Base-by-base conservation (phyloP, 768 basidiomycete species). In the Mycena crocata region DNA sequence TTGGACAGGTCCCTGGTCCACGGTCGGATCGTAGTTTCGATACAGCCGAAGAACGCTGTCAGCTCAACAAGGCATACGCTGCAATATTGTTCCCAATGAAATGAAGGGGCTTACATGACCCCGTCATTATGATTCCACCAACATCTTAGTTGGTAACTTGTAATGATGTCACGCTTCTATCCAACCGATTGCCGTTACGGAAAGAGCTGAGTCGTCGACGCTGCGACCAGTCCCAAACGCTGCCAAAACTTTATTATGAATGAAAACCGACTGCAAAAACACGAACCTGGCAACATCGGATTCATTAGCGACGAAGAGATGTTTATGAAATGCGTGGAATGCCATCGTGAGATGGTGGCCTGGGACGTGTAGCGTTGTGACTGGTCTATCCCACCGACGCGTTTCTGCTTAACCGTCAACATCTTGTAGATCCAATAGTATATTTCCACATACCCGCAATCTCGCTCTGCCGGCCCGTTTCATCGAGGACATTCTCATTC, bases 111-210 rank as follows among this genome's bases (percentile, higher is more conserved):
- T 64, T 72, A 95, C 95, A 89, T 67, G 97, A 93, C 6, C 90
- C 95, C 30, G 93, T 91, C 58, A 99, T 78, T 57, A 99, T 89
- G 48, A 98, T 90, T 1, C 95, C 95, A 12, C 94, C 93, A 17
- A 95, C 92, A 62, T 98, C 95, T 79, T 99, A 94, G 76, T 99
- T 98, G 77, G 99, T 94, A 74, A 98, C 90, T 59, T 95, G 89
- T 24, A 98, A 80, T 2, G 93, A 90, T 0, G 98, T 96, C 62
- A 98, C 93, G 59, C 87, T 91, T 5, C 91, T 93, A 37, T 92
- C 92, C 60, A 81, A 83, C 1, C 91, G 87, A 75, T 96, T 96
- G 50, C 94, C 95, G 71, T 99, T 98, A 73, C 88, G 91, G 81
- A 98, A 99, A 61, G 89, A 86, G 66, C 90, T 91, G 60, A 99